phyloP scores from a whole-genome alignment of 805 yeast species.

The Torulaspora delbrueckii region DNA sequence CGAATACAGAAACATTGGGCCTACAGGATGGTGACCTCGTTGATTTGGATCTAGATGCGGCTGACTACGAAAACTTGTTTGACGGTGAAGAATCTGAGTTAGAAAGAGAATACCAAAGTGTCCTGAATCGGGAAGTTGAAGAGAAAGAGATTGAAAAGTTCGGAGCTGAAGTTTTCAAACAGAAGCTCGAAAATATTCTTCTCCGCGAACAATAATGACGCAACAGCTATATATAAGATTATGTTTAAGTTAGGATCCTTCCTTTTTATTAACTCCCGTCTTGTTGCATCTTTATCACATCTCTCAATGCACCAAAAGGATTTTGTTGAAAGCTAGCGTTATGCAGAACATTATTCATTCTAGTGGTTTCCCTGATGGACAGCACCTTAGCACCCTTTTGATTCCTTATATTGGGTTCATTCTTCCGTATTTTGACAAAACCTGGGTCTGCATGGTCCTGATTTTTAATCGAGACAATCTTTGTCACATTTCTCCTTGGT shows the following conservation, averaged over 20 bases:
- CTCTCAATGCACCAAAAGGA: slow-evolving; percentile 62
- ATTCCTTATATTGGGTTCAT: slow-evolving; percentile 52
- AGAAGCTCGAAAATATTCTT: slow-evolving; percentile 9
- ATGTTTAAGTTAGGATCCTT: not conserved
- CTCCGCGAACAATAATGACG: slow-evolving; percentile 3
- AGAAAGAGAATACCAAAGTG: slow-evolving; percentile 33
- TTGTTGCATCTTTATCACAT: slow-evolving; percentile 41
- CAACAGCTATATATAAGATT: not conserved
- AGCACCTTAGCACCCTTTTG: slow-evolving; percentile 50
- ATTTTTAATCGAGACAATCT: slow-evolving; percentile 1
- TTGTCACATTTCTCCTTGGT: slow-evolving; percentile 12
- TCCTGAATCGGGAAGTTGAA: slow-evolving; percentile 15
- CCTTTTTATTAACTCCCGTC: not conserved
- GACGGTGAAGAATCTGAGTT: slow-evolving; percentile 25
- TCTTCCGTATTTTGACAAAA: slow-evolving; percentile 28
- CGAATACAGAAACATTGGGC: slow-evolving; percentile 45
- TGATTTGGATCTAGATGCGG: slow-evolving; percentile 37
- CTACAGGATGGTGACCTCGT: slow-evolving; percentile 46
- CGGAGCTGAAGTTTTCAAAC: slow-evolving; percentile 22
- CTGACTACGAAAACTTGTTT: slow-evolving; percentile 25
- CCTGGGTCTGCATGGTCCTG: slow-evolving; percentile 13
- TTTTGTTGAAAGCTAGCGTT: slow-evolving; percentile 51
- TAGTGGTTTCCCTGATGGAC: slow-evolving; percentile 51
- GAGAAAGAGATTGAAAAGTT: slow-evolving; percentile 28
- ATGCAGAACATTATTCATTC: slow-evolving; percentile 55